phyloP scores from a whole-genome alignment of 345 rosid species.

The Hibiscus trionum region DNA sequence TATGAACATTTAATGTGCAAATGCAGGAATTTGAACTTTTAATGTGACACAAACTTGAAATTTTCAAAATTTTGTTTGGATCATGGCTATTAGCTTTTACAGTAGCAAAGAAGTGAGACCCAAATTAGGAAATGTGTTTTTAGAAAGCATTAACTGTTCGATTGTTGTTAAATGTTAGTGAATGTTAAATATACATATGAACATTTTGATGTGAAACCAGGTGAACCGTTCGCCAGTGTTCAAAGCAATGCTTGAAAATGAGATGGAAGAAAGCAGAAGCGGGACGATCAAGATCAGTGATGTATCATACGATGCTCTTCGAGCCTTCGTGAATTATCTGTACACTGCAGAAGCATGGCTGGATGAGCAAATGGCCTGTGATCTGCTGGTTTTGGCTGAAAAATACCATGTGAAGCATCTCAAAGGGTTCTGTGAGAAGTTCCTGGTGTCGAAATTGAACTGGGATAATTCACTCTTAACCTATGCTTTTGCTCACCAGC shows the following conservation, averaged over 20 bases:
- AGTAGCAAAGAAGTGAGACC: neutral
- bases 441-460: slow-evolving; percentile 58
- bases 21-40: no score
- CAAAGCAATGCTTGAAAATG: slow-evolving; percentile 81
- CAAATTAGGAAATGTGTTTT: neutral
- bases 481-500: slow-evolving; percentile 83
- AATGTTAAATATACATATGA: no score
- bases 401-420: slow-evolving; percentile 81
- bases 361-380: slow-evolving; percentile 75
- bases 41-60: slow-evolving; percentile 17
- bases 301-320: slow-evolving; percentile 59
- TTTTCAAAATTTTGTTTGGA: neutral
- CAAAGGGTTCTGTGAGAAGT: slow-evolving; percentile 67
- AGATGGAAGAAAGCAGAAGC: slow-evolving; percentile 79
- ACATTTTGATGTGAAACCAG: slow-evolving; percentile 22
- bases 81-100: neutral
- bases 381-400: slow-evolving; percentile 72
- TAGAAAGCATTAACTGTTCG: neutral
- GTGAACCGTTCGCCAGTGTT: slow-evolving; percentile 77
- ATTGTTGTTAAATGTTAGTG: neutral
- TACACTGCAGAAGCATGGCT: slow-evolving; percentile 79
- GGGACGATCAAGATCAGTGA: slow-evolving; percentile 75
- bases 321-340: slow-evolving; percentile 49
- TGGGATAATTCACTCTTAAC: slow-evolving; percentile 69
- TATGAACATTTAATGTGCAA: no score